Evolutionary conservation across 208 protist species (phyloP).

Genomic region (Vickermania ingenoplastis): DNA sequence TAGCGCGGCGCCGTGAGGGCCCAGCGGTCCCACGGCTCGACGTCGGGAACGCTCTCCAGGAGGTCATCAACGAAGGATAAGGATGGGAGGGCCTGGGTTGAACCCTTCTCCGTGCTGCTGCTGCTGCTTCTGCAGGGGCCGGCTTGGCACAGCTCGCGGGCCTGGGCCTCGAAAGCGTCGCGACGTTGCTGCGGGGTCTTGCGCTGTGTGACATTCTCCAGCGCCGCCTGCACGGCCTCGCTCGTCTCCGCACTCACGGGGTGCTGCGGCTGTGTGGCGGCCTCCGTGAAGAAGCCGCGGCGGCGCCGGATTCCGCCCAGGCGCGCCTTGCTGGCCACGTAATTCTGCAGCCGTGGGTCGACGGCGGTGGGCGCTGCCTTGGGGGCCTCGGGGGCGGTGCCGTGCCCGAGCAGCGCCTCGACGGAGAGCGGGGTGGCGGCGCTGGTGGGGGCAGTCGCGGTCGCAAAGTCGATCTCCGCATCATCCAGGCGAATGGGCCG

Average conservation of each 20-base stretch:
- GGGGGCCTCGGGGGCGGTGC: background rate
- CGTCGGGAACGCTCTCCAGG: background rate
- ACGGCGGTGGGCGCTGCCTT: background rate
- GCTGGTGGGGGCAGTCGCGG: background rate
- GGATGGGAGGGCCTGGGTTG: no score
- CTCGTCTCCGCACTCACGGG: background rate
- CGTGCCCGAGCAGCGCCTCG: background rate
- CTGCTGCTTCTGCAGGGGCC: no score
- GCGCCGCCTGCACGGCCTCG: no score
- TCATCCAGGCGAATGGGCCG: background rate
- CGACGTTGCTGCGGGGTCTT: no score
- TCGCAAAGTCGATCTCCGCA: background rate
- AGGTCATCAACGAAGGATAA: no score
- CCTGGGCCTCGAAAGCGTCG: no score
- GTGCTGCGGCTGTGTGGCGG: background rate
- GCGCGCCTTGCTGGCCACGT: background rate
- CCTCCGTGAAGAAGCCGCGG: background rate
- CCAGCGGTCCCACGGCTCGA: conserved; percentile 72
- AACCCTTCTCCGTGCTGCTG: no score
- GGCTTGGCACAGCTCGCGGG: no score
- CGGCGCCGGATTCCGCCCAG: background rate
- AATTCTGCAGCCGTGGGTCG: background rate
- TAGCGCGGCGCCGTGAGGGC: no score
- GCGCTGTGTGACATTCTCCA: no score
- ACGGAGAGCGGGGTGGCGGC: background rate